Evolutionary conservation across 1,139 yeast species (phyloP).

Genomic region (Candida neerlandica): DNA sequence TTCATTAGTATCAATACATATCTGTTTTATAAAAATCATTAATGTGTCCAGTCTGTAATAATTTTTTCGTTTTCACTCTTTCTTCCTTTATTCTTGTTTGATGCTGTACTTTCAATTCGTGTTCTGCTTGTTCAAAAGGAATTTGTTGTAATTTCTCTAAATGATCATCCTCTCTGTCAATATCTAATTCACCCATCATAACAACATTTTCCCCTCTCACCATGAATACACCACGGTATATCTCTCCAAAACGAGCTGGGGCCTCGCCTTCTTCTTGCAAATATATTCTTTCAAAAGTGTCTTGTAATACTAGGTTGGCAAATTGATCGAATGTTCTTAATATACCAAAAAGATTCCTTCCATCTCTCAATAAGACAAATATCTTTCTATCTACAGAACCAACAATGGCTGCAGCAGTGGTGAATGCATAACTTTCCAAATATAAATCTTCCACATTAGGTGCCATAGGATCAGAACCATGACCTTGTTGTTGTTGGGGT

Average conservation of each 20-base stretch:
- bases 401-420: conserved; percentile 95
- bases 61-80: conserved; percentile 48
- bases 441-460: conserved; percentile 54
- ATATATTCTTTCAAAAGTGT: conserved; percentile 84
- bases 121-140: conserved; percentile 62
- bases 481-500: conserved; percentile 19
- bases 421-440: conserved; percentile 78
- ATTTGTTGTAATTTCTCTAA: conserved; percentile 58
- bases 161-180: conserved; percentile 80
- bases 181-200: conserved; percentile 93
- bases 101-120: conserved; percentile 40
- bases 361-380: conserved; percentile 86
- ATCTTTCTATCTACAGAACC: conserved; percentile 92
- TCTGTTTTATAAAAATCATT: conserved; percentile 59
- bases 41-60: conserved; percentile 55
- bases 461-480: conserved; percentile 23
- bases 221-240: conserved; percentile 76
- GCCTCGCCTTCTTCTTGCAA: conserved; percentile 33
- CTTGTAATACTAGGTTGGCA: conserved; percentile 90
- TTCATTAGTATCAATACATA: conserved; percentile 39
- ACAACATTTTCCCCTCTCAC: conserved; percentile 97
- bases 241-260: conserved; percentile 68
- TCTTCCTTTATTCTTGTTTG: conserved; percentile 46
- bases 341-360: conserved; percentile 85
- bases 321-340: conserved; percentile 95